A percentile compares a stretch with the other conserved stretches of the same genome.
phyloP scores from a whole-genome alignment of 352 stramenopile genomes.

The Phytophthora colocasiae region DNA sequence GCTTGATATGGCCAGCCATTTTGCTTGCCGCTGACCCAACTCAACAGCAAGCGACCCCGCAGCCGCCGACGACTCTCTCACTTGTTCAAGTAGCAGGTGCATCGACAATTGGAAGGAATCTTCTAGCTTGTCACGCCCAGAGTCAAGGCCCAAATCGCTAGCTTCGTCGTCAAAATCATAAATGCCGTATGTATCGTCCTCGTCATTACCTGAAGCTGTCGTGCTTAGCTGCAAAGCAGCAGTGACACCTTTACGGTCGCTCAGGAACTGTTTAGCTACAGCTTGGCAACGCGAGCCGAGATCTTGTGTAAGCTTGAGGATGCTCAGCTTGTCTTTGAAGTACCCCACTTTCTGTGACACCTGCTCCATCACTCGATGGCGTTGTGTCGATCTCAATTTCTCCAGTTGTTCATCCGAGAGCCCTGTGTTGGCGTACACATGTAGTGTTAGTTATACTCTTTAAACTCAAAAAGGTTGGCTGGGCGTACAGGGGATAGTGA shows the following conservation, averaged over 20 bases:
- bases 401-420: slow-evolving; percentile 74
- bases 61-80: slow-evolving; percentile 30
- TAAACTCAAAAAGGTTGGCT: not conserved
- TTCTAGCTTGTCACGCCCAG: slow-evolving; percentile 33
- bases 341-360: slow-evolving; percentile 57
- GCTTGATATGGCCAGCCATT: slow-evolving; percentile 76
- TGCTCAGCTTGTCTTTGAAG: slow-evolving; percentile 59
- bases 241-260: slow-evolving; percentile 24
- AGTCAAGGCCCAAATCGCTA: slow-evolving; percentile 22
- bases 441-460: not conserved
- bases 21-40: slow-evolving; percentile 53
- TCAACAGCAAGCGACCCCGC: slow-evolving; percentile 34
- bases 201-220: slow-evolving; percentile 1
- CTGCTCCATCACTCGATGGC: slow-evolving; percentile 59
- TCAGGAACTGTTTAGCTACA: slow-evolving; percentile 47
- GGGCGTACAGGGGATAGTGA: slow-evolving; percentile 77
- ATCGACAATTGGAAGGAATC: slow-evolving; percentile 36
- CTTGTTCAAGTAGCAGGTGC: slow-evolving; percentile 42
- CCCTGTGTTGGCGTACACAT: slow-evolving; percentile 41
- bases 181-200: slow-evolving; percentile 27
- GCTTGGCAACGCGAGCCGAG: slow-evolving; percentile 43
- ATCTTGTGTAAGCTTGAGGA: slow-evolving; percentile 67
- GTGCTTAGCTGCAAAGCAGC: slow-evolving; percentile 16
- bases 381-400: slow-evolving; percentile 56
- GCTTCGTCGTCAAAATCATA: slow-evolving; percentile 30